These are phyloP conservation scores for Vanrija sp. DNA, from an alignment of 1,284 basidiomycete species.

Conservation along the genomic window DNA sequence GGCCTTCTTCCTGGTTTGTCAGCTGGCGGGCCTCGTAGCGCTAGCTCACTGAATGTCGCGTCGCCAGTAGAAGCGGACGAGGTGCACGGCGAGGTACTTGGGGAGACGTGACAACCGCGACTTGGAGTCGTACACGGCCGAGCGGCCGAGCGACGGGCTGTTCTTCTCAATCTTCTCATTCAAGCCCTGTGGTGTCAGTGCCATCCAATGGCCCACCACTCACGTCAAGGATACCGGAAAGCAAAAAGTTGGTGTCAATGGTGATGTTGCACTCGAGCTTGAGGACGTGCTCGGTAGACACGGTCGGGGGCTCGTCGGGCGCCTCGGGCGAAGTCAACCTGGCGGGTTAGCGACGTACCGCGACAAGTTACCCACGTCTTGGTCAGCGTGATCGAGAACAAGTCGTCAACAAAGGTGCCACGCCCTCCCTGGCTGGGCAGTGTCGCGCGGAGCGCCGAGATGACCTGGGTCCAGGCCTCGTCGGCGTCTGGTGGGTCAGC, in stretches of 20 bases:
- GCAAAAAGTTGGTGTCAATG: constrained; percentile 80
- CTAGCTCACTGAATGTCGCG: constrained; percentile 63
- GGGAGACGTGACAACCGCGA: constrained; percentile 82
- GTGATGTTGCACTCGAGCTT: constrained; percentile 94
- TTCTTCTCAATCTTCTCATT: constrained; percentile 82
- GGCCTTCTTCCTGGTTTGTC: constrained; percentile 61
- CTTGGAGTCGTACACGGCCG: constrained; percentile 77
- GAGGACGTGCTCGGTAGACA: constrained; percentile 67
- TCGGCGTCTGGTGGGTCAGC: constrained; percentile 68
- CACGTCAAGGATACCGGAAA: constrained; percentile 78
- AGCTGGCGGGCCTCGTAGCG: neutral
- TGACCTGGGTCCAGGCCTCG: constrained; percentile 83
- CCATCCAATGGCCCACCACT: constrained; percentile 30
- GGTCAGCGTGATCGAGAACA: constrained; percentile 73
- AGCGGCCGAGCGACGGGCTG: constrained; percentile 71
- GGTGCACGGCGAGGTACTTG: constrained; percentile 50
- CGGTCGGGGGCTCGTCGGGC: constrained; percentile 67
- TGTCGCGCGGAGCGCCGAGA: constrained; percentile 68
- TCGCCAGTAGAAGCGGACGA: constrained; percentile 87
- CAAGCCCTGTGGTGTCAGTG: constrained; percentile 58
- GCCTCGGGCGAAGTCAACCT: constrained; percentile 77
- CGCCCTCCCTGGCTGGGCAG: constrained; percentile 52
- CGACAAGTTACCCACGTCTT: constrained; percentile 62
- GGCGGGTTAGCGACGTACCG: constrained; percentile 1
- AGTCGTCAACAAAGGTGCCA: constrained; percentile 72